These are phyloP conservation scores for Aureobasidium sp. DNA, from an alignment of 2,329 filamentous ascomycete genomes.

Conservation along the genomic window DNA sequence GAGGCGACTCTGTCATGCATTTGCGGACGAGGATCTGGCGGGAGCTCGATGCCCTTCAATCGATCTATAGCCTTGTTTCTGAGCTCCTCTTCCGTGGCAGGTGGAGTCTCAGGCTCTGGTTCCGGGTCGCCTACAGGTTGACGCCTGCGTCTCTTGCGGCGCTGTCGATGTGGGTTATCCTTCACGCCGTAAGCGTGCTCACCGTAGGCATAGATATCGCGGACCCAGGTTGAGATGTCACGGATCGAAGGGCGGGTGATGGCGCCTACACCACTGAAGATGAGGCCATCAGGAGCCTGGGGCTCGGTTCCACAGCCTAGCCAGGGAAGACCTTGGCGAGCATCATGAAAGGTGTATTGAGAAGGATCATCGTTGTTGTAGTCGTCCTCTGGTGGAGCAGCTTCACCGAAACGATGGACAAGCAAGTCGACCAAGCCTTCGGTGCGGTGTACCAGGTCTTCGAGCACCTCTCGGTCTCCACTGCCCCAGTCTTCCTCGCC, in stretches of 20 bases:
- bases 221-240: slow-evolving; percentile 76
- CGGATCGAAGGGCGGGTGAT: slow-evolving; percentile 63
- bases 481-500: slow-evolving; percentile 94
- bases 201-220: slow-evolving; percentile 77
- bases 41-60: background rate
- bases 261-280: slow-evolving; percentile 74
- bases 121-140: slow-evolving; percentile 19
- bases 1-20: slow-evolving; percentile 22
- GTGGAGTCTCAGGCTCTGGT: background rate
- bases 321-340: slow-evolving; percentile 45
- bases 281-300: slow-evolving; percentile 66
- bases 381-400: slow-evolving; percentile 23
- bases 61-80: background rate
- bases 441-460: slow-evolving; percentile 71
- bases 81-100: background rate
- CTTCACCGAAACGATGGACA: slow-evolving; percentile 74
- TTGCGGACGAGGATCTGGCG: slow-evolving; percentile 17
- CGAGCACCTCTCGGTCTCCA: slow-evolving; percentile 84
- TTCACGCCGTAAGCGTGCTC: slow-evolving; percentile 76
- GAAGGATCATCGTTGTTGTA: slow-evolving; percentile 4
- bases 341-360: slow-evolving; percentile 17
- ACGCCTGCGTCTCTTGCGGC: slow-evolving; percentile 39
- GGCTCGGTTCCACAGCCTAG: slow-evolving; percentile 63
- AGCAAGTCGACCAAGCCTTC: slow-evolving; percentile 82
- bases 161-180: slow-evolving; percentile 64